Conservation (phyloP, 345 rosid genomes). For the Eutrema yunnanense region DNA sequence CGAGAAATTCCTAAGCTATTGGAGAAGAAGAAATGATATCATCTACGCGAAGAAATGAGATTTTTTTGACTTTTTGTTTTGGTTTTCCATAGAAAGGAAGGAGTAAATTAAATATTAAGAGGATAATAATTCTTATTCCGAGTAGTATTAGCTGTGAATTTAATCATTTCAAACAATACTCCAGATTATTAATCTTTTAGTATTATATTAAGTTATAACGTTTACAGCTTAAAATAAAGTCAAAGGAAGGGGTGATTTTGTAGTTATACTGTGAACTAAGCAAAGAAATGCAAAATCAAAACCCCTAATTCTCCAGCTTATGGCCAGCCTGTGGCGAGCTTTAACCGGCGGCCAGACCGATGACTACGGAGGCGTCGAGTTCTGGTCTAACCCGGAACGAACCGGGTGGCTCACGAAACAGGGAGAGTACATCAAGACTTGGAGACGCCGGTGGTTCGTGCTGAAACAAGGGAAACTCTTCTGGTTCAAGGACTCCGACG, state of each 20-base stretch:
- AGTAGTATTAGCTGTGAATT: too few species aligned
- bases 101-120: too few species aligned
- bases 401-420: constrained; percentile 68
- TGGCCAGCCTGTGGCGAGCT: constrained; percentile 45
- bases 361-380: constrained; percentile 47
- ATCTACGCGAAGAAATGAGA: neutral
- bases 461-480: constrained; percentile 62
- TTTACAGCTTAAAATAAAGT: neutral
- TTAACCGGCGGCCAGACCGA: constrained; percentile 25
- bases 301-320: neutral
- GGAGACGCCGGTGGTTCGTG: constrained; percentile 81
- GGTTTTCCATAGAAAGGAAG: neutral
- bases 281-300: neutral
- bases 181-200: too few species aligned
- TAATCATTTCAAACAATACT: too few species aligned
- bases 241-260: neutral
- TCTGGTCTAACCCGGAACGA: constrained; percentile 65
- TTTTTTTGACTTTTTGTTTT: neutral
- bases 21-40: neutral
- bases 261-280: neutral
- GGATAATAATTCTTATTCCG: too few species aligned
- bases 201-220: neutral
- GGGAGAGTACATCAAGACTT: constrained; percentile 66
- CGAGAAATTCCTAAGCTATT: neutral
- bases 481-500: constrained; percentile 67